A percentile compares a stretch with the other conserved stretches of the same genome.
phyloP scores from a whole-genome alignment of 495 filamentous ascomycete genomes.

The Lichina pygmaea region DNA sequence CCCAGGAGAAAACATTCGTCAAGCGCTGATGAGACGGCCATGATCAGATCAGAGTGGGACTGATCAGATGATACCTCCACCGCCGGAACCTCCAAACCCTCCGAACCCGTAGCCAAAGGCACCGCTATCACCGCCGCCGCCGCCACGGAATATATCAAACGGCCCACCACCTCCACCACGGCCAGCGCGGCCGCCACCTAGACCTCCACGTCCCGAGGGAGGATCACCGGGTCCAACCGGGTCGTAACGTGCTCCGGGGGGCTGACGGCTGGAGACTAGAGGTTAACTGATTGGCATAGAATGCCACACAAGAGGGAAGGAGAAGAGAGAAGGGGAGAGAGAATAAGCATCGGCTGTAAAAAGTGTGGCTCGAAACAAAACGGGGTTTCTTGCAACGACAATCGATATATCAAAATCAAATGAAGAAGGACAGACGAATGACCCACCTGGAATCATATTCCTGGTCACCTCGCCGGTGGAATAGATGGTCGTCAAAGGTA shows the following conservation, averaged over 20 bases:
- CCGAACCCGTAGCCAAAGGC: constrained; percentile 18
- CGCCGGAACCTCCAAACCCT: constrained; percentile 36
- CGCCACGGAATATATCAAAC: neutral
- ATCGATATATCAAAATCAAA: neutral
- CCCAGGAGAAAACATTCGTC: no score
- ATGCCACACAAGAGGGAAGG: neutral
- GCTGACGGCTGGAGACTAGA: constrained; percentile 3
- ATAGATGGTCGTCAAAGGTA: constrained; percentile 79
- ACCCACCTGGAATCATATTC: neutral
- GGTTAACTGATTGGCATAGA: neutral
- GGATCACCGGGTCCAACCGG: constrained; percentile 51
- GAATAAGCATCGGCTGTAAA: constrained; percentile 4
- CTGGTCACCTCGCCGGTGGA: constrained; percentile 28
- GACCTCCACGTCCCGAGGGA: constrained; percentile 16
- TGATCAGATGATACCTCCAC: constrained; percentile 39
- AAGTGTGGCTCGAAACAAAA: neutral
- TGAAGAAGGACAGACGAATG: neutral
- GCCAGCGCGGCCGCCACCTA: constrained; percentile 4
- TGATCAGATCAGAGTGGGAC: neutral
- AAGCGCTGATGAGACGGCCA: no score
- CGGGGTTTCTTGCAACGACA: neutral
- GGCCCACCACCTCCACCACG: constrained; percentile 14
- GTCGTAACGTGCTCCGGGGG: constrained; percentile 44
- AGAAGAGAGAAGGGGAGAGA: neutral
- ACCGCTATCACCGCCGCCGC: constrained; percentile 14